A percentile compares a stretch with the other conserved stretches of the same genome.
These are phyloP conservation scores for Takashimella koratensis DNA, from an alignment of 1,284 basidiomycete genomes.

Conservation along the genomic window DNA sequence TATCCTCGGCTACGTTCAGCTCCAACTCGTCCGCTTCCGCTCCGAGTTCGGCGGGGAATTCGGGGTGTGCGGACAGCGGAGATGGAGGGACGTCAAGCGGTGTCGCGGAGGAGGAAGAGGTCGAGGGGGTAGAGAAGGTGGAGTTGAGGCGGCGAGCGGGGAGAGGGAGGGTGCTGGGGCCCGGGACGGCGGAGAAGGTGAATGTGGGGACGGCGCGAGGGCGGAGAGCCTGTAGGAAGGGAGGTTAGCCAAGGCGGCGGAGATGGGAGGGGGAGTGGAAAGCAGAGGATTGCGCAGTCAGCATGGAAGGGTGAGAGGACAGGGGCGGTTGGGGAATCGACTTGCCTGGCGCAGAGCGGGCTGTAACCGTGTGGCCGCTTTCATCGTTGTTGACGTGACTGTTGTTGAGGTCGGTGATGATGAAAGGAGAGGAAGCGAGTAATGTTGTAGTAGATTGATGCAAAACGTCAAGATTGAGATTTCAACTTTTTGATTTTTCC, in stretches of 20 bases:
- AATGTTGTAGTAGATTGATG: too few species aligned
- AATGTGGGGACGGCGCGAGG: constrained; percentile 7
- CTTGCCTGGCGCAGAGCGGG: constrained; percentile 5
- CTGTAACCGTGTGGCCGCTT: constrained; percentile 3
- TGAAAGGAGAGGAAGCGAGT: too few species aligned
- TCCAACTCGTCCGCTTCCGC: not conserved
- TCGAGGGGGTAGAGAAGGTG: constrained; percentile 2
- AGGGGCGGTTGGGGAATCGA: not conserved
- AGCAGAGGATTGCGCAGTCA: too few species aligned
- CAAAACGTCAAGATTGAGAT: too few species aligned
- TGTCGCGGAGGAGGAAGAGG: not conserved
- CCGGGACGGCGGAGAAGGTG: constrained; percentile 13
- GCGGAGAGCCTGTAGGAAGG: constrained; percentile 8
- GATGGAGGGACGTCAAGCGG: not conserved
- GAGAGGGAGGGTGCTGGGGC: constrained; percentile 10
- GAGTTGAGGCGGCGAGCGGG: constrained; percentile 9
- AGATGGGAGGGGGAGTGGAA: not conserved
- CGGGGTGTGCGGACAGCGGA: not conserved
- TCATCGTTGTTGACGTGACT: not conserved
- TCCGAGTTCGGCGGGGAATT: not conserved
- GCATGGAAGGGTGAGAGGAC: too few species aligned
- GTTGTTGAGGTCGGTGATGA: not conserved
- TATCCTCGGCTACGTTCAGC: constrained; percentile 1
- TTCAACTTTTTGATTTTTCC: too few species aligned
- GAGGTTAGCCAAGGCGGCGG: constrained; percentile 5